phyloP scores from a whole-genome alignment of 148 eudicot genomes.

The Spergularia bocconei region DNA sequence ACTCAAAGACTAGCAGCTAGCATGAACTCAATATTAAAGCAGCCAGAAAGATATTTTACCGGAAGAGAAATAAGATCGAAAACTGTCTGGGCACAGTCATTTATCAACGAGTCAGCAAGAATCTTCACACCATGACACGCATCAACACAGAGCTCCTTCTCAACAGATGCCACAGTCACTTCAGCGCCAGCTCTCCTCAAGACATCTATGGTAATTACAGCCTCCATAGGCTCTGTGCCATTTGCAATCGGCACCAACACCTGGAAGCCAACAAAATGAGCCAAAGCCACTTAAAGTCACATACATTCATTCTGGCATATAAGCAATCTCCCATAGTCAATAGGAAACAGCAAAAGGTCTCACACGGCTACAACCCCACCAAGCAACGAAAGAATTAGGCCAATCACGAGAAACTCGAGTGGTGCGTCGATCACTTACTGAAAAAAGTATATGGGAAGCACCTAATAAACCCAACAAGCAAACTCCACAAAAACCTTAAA shows the following conservation, averaged over 20 bases:
- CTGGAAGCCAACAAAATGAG: constrained; percentile 31
- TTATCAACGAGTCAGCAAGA: constrained; percentile 74
- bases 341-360: background rate
- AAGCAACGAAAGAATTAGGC: background rate
- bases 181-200: constrained; percentile 91
- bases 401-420: background rate
- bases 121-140: constrained; percentile 80
- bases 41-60: constrained; percentile 32
- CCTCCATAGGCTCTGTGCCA: constrained; percentile 97
- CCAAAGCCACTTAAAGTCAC: background rate
- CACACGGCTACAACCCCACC: background rate
- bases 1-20: background rate
- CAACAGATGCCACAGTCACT: constrained; percentile 93
- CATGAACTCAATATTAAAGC: background rate
- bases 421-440: no score
- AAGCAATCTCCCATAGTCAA: background rate
- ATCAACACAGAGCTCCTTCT: constrained; percentile 63
- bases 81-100: constrained; percentile 50
- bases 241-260: constrained; percentile 91
- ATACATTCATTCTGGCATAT: no score
- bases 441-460: background rate
- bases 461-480: background rate
- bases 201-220: constrained; percentile 70
- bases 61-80: constrained; percentile 93
- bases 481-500: background rate